phyloP scores from a whole-genome alignment of 225 moss, liverwort and hornwort genomes.

The Ulota crispa region DNA sequence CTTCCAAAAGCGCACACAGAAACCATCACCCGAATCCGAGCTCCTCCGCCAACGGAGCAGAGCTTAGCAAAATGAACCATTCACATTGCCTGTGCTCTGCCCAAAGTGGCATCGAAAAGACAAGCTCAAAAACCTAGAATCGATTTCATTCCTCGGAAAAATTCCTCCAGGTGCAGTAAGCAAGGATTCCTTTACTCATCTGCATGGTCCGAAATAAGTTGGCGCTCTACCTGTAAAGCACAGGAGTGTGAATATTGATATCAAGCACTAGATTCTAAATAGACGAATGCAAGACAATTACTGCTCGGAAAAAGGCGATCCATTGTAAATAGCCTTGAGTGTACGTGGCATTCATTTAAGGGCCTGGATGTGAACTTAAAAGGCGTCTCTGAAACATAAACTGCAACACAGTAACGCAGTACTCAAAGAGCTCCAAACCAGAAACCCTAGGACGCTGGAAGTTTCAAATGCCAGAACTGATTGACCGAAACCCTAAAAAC shows the following conservation, averaged over 20 bases:
- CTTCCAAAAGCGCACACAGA: neutral
- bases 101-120: neutral
- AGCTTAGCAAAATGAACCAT: neutral
- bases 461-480: no score
- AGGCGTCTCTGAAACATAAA: no score
- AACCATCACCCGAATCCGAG: conserved; percentile 22
- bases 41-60: neutral
- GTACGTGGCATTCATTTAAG: no score
- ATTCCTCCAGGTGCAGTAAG: neutral
- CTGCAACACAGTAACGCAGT: no score
- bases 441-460: neutral
- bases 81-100: neutral
- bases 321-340: neutral
- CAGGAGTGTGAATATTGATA: neutral
- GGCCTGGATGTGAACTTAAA: no score
- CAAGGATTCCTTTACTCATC: conserved; percentile 2
- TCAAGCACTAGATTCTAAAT: neutral
- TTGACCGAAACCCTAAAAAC: neutral
- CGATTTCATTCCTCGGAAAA: neutral
- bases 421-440: neutral
- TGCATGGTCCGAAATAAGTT: neutral
- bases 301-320: neutral
- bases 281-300: no score
- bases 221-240: neutral
- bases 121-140: neutral